Conservation (phyloP, 1,139 yeast species). For the Yamadazyma dushanensis region DNA sequence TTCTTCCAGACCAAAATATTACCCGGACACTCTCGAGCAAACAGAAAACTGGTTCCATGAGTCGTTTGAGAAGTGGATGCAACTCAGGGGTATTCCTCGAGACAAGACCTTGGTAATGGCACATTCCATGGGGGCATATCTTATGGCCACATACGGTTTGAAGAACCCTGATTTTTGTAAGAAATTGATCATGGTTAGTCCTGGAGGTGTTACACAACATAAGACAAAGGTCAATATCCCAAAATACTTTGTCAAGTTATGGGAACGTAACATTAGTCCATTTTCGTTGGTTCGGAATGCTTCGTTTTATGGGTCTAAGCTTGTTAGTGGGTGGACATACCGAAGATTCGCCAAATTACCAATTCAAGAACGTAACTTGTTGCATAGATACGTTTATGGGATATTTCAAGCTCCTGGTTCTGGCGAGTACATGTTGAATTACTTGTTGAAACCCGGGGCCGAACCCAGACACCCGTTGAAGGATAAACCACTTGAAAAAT, state of each 20-base stretch:
- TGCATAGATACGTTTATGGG: conserved; percentile 68
- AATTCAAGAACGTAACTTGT: conserved; percentile 35
- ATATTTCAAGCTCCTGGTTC: conserved; percentile 72
- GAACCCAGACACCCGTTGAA: conserved; percentile 65
- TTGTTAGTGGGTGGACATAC: conserved; percentile 78
- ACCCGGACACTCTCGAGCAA: conserved; percentile 25
- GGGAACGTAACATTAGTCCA: conserved; percentile 75
- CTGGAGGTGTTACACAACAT: conserved; percentile 62
- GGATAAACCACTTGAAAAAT: conserved; percentile 46
- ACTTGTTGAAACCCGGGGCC: conserved; percentile 72
- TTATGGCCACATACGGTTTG: conserved; percentile 50
- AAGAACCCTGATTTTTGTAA: conserved; percentile 44
- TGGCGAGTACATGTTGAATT: conserved; percentile 75
- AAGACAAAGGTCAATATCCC: conserved; percentile 52
- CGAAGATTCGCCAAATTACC: conserved; percentile 59
- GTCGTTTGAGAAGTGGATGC: conserved; percentile 48
- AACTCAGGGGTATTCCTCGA: conserved; percentile 28
- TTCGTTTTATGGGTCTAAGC: conserved; percentile 65
- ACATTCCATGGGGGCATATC: conserved; percentile 66
- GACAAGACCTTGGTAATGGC: conserved; percentile 48
- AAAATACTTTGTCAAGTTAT: conserved; percentile 59
- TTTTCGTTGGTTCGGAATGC: conserved; percentile 63
- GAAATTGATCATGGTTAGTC: conserved; percentile 53
- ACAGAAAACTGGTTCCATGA: conserved; percentile 58
- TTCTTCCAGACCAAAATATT: conserved; percentile 57